These are phyloP conservation scores for Ilyonectria mors-panacis DNA, from an alignment of 2,329 filamentous ascomycete species.

Conservation along the genomic window DNA sequence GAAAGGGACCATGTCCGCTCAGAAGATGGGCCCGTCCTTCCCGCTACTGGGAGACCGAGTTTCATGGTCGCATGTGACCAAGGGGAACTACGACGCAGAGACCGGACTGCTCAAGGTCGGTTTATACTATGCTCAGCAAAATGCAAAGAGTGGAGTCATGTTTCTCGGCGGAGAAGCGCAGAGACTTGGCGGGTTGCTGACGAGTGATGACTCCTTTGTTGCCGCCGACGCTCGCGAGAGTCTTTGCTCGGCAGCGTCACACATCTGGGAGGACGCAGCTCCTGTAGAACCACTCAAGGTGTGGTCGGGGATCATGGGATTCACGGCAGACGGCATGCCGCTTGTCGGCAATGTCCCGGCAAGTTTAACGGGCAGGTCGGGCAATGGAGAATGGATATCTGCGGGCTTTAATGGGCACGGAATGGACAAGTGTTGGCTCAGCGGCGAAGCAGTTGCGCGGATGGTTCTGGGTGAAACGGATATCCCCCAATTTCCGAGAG, in stretches of 20 bases:
- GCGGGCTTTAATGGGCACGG: constrained; percentile 65
- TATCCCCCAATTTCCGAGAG: constrained; percentile 36
- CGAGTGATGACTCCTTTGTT: constrained; percentile 59
- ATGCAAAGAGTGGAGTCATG: constrained; percentile 56
- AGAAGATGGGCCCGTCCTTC: constrained; percentile 55
- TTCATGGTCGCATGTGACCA: constrained; percentile 64
- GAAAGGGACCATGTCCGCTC: constrained; percentile 64
- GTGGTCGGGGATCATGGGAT: constrained; percentile 66
- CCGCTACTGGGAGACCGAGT: constrained; percentile 45
- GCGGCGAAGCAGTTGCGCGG: constrained; percentile 56
- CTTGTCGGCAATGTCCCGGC: constrained; percentile 62
- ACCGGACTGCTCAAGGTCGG: constrained; percentile 56
- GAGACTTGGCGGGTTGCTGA: constrained; percentile 55
- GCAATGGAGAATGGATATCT: constrained; percentile 60
- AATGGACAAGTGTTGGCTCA: constrained; percentile 67
- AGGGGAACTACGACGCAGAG: constrained; percentile 61
- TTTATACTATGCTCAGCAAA: constrained; percentile 48
- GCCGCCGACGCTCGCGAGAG: constrained; percentile 52
- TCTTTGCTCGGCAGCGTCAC: constrained; percentile 55
- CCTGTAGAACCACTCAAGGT: constrained; percentile 47
- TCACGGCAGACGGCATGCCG: constrained; percentile 62
- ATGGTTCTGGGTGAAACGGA: constrained; percentile 46
- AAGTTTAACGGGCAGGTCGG: constrained; percentile 36
- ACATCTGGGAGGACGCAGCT: constrained; percentile 46
- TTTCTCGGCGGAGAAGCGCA: constrained; percentile 68